phyloP scores from a whole-genome alignment of 1,284 basidiomycete genomes.

The Moesziomyces sp. region DNA sequence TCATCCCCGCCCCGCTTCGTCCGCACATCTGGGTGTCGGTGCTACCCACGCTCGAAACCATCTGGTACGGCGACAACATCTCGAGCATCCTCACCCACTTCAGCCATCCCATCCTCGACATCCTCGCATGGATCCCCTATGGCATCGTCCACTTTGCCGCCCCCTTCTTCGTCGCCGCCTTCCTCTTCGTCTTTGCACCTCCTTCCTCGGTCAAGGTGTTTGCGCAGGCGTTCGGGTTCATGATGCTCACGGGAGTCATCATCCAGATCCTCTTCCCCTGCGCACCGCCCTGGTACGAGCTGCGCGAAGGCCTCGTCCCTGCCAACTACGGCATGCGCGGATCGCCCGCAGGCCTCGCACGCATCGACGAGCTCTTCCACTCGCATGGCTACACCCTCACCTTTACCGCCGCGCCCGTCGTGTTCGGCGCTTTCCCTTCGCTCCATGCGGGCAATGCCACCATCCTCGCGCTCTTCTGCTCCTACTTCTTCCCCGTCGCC shows the following conservation, averaged over 20 bases:
- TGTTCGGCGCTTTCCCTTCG: slow-evolving; percentile 96
- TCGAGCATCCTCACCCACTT: slow-evolving; percentile 93
- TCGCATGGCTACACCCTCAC: slow-evolving; percentile 80
- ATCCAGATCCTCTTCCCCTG: slow-evolving; percentile 91
- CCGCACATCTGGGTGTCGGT: slow-evolving; percentile 90
- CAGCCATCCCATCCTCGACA: slow-evolving; percentile 89
- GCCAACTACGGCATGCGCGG: slow-evolving; percentile 89
- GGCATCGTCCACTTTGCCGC: slow-evolving; percentile 88
- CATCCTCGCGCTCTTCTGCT: slow-evolving; percentile 89
- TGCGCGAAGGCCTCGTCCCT: slow-evolving; percentile 94
- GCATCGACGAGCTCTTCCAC: slow-evolving; percentile 90
- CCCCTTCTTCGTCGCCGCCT: slow-evolving; percentile 74
- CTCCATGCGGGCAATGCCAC: slow-evolving; percentile 91
- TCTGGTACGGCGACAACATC: slow-evolving; percentile 95
- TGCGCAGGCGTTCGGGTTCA: slow-evolving; percentile 89
- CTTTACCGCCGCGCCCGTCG: slow-evolving; percentile 90
- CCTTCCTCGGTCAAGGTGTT: slow-evolving; percentile 85
- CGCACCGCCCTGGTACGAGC: slow-evolving; percentile 94
- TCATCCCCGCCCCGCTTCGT: slow-evolving; percentile 79
- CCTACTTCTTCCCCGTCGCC: slow-evolving; percentile 86
- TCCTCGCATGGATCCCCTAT: slow-evolving; percentile 95
- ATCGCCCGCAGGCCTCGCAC: slow-evolving; percentile 88
- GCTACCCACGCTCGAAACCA: slow-evolving; percentile 91
- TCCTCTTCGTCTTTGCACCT: slow-evolving; percentile 82
- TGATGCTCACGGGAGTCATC: slow-evolving; percentile 89